These are phyloP conservation scores for Aureobasidium sp. DNA, from an alignment of 2,329 filamentous ascomycete species.

Conservation along the genomic window DNA sequence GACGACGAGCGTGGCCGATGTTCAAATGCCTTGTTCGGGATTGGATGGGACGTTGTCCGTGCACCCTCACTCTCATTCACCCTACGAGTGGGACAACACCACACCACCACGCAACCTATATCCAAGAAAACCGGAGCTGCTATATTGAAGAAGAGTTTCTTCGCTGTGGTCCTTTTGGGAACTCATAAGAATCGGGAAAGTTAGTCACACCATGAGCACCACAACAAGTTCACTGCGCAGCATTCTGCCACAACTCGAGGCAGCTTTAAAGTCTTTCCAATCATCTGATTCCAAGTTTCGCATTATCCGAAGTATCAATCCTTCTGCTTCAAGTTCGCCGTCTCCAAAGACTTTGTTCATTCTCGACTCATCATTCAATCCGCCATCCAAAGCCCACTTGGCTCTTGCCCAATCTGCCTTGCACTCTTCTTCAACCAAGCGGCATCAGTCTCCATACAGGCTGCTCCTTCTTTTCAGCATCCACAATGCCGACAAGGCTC, in stretches of 20 bases:
- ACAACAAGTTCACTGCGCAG: constrained; percentile 18
- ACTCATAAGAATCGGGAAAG: not conserved
- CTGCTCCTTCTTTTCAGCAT: constrained; percentile 56
- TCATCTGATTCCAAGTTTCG: constrained; percentile 32
- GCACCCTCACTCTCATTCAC: not conserved
- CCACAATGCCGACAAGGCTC: constrained; percentile 59
- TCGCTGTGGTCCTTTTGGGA: not conserved
- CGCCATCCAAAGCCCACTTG: constrained; percentile 54
- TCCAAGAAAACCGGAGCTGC: not conserved
- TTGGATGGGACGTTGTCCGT: constrained; percentile 3
- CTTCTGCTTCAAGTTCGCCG: constrained; percentile 17
- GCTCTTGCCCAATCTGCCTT: constrained; percentile 50
- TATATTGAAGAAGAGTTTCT: not conserved
- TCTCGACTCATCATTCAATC: constrained; percentile 61
- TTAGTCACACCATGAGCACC: not conserved
- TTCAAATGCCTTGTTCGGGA: constrained; percentile 11
- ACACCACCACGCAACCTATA: constrained; percentile 9
- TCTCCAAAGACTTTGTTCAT: constrained; percentile 50
- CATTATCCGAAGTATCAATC: constrained; percentile 30
- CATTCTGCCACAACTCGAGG: constrained; percentile 34
- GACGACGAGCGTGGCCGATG: constrained; percentile 2
- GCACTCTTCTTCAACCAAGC: constrained; percentile 28
- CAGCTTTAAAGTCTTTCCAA: constrained; percentile 38
- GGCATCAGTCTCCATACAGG: constrained; percentile 35
- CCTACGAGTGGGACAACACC: not conserved